A percentile compares a stretch with the other conserved stretches of the same genome.
Evolutionary conservation across 73 alveolate genomes (phyloP).

Genomic region (Tetrahymena borealis): DNA sequence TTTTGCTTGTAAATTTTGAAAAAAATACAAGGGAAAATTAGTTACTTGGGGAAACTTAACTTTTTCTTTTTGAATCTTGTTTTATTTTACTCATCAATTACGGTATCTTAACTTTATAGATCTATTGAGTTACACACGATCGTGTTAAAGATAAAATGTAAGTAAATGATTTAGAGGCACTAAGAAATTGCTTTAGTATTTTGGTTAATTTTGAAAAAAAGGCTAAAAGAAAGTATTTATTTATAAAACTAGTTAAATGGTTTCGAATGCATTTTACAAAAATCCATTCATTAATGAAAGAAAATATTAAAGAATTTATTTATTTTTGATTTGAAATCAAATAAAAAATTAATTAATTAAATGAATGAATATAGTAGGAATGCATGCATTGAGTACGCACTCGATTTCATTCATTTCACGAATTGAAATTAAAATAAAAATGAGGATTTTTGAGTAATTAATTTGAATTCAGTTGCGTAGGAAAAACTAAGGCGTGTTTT

Average conservation of each 20-base stretch:
- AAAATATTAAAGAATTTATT: background rate
- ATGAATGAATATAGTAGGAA: too few relatives aligned
- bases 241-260: background rate
- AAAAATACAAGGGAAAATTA: too few relatives aligned
- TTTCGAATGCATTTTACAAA: background rate
- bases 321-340: background rate
- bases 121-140: too few relatives aligned
- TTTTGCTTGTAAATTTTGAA: too few relatives aligned
- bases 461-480: background rate
- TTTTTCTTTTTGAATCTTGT: too few relatives aligned
- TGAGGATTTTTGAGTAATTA: background rate
- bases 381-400: background rate
- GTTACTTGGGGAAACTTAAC: too few relatives aligned
- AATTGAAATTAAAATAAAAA: background rate
- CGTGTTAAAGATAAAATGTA: too few relatives aligned
- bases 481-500: background rate
- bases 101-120: too few relatives aligned
- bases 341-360: background rate
- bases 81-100: too few relatives aligned
- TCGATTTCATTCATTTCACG: background rate
- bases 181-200: too few relatives aligned
- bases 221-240: background rate
- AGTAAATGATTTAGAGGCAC: too few relatives aligned
- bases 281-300: background rate
- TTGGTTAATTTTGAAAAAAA: background rate